Percentiles rank a stretch among this genome's conserved stretches.
phyloP scores from a whole-genome alignment of 163 green algal genomes.

The Scenedesmus sp. region DNA sequence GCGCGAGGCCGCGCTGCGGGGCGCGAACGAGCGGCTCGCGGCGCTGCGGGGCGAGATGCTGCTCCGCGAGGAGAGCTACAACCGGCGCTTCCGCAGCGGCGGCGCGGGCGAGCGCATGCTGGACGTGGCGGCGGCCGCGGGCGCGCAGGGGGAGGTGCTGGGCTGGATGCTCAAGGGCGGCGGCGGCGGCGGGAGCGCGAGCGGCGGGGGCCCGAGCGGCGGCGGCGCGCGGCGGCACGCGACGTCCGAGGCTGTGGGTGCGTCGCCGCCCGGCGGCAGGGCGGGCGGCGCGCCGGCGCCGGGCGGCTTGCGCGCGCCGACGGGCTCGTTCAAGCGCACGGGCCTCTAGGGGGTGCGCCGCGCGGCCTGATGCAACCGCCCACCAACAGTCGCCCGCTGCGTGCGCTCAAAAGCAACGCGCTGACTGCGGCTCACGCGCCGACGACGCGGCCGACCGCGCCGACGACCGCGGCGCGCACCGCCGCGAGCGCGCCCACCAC shows the following conservation, averaged over 20 bases:
- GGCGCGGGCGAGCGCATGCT: constrained; percentile 60
- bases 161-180: constrained; percentile 54
- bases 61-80: constrained; percentile 72
- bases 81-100: constrained; percentile 74
- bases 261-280: too few species aligned
- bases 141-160: constrained; percentile 49
- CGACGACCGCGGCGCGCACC: constrained; percentile 3
- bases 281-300: too few species aligned
- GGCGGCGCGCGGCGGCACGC: neutral
- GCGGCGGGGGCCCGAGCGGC: neutral
- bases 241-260: too few species aligned
- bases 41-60: constrained; percentile 62
- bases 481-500: constrained; percentile 20
- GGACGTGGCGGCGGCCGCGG: constrained; percentile 53
- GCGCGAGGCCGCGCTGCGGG: constrained; percentile 44
- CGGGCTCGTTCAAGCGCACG: neutral
- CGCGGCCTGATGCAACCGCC: neutral
- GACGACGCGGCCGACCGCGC: too few species aligned
- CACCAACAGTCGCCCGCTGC: too few species aligned
- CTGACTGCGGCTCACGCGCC: too few species aligned
- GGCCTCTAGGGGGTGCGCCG: neutral
- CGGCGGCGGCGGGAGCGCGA: neutral
- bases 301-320: too few species aligned
- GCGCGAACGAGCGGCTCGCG: constrained; percentile 58
- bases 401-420: too few species aligned